Base-by-base conservation (phyloP, 345 rosid genomes). In the Tarenaya hassleriana region DNA sequence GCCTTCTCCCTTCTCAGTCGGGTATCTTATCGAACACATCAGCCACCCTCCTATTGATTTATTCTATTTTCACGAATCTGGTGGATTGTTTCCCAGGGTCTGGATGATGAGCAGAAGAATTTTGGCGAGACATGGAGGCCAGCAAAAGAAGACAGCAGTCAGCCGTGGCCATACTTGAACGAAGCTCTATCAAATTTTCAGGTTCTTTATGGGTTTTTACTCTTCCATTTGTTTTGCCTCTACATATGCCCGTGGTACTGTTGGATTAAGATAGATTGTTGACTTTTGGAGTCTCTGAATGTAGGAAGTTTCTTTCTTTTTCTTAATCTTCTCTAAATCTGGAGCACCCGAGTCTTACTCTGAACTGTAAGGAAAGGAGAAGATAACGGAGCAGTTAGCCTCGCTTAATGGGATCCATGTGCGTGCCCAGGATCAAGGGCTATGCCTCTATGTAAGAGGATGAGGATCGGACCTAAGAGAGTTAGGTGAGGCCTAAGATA, bases 331-430 rank as follows among this genome's bases (percentile, higher is more conserved):
- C 21, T 47, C 68, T 40, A 16, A 18, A 63, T 49, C 62, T 58
- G 60, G 78, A 92, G 98, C 95, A 92, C 66, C 98, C 96, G 58
- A n/a, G n/a, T n/a, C n/a, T n/a, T n/a, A n/a, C n/a, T n/a, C n/a
- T n/a, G n/a, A n/a, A n/a, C n/a, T n/a, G n/a, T n/a, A n/a, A n/a
- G n/a, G n/a, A n/a, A n/a, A n/a, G n/a, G n/a, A n/a, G n/a, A n/a
- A n/a, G n/a, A n/a, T n/a, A n/a, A n/a, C n/a, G n/a, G n/a, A n/a
- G n/a, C n/a, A n/a, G n/a, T n/a, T n/a, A n/a, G n/a, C n/a, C n/a
- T n/a, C n/a, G n/a, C n/a, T n/a, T n/a, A n/a, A n/a, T n/a, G n/a
- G n/a, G n/a, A n/a, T n/a, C n/a, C n/a, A n/a, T n/a, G n/a, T n/a
- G n/a, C n/a, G n/a, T n/a, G n/a, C n/a, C n/a, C n/a, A n/a, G n/a